Percentiles rank a stretch among this genome's conserved stretches.
These are phyloP conservation scores for Globisporangium recalcitrans DNA, from an alignment of 352 stramenopile species.

Conservation along the genomic window DNA sequence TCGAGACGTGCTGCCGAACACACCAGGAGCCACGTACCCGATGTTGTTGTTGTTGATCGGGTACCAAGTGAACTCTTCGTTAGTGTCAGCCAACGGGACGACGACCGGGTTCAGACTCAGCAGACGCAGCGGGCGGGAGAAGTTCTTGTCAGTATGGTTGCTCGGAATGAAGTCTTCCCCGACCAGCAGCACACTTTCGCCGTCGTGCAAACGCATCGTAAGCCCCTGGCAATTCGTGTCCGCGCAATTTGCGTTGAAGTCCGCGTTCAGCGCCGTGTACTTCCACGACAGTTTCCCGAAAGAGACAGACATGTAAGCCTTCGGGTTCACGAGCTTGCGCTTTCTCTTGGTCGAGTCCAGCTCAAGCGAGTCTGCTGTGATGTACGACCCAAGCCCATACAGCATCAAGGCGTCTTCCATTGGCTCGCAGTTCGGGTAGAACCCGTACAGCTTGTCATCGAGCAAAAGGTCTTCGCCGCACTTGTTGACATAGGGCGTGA, in stretches of 20 bases:
- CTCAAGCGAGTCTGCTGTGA: slow-evolving; percentile 14
- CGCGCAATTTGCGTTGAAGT: slow-evolving; percentile 22
- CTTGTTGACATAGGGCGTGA: slow-evolving; percentile 10
- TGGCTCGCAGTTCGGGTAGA: neutral
- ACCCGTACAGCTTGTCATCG: slow-evolving; percentile 10
- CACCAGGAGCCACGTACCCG: neutral
- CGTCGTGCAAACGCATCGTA: slow-evolving; percentile 25
- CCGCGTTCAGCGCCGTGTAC: slow-evolving; percentile 22
- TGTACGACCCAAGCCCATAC: slow-evolving; percentile 17
- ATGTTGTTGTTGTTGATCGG: slow-evolving; percentile 5
- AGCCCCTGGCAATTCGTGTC: slow-evolving; percentile 27
- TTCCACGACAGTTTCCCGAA: slow-evolving; percentile 42
- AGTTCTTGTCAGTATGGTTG: slow-evolving; percentile 17
- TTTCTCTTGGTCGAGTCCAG: slow-evolving; percentile 13
- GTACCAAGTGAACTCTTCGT: slow-evolving; percentile 11
- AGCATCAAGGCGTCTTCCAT: slow-evolving; percentile 8
- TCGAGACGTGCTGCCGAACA: slow-evolving; percentile 10
- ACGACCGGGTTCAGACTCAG: slow-evolving; percentile 11
- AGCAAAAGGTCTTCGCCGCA: neutral
- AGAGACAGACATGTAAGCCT: slow-evolving; percentile 27
- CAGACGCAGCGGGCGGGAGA: slow-evolving; percentile 8
- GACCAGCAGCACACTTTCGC: slow-evolving; percentile 23
- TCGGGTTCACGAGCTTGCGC: slow-evolving; percentile 14
- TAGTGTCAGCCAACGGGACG: slow-evolving; percentile 6
- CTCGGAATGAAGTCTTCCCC: slow-evolving; percentile 25